Conservation (phyloP, 2,329 filamentous ascomycete genomes). For the Hypocrella siamensis region DNA sequence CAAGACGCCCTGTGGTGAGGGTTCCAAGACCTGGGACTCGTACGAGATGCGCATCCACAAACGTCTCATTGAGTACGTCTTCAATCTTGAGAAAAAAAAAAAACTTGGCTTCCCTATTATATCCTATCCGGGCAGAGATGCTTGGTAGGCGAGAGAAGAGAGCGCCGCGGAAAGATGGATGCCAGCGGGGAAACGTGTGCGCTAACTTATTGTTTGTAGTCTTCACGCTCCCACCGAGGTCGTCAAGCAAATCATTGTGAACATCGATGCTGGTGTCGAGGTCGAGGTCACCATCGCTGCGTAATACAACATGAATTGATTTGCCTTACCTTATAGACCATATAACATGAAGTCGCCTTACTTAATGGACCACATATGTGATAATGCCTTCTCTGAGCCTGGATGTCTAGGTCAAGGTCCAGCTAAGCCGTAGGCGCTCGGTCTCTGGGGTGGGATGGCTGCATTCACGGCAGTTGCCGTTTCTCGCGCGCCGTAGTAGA, state of each 20-base stretch:
- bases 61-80: slow-evolving; percentile 76
- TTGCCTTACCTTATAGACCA: too few species aligned
- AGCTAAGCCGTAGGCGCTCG: too few species aligned
- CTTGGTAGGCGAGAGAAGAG: too few species aligned
- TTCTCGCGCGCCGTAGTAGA: too few species aligned
- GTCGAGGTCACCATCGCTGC: slow-evolving; percentile 87
- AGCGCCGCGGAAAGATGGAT: neutral
- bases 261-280: slow-evolving; percentile 88
- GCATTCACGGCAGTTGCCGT: too few species aligned
- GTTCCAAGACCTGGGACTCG: slow-evolving; percentile 98
- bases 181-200: neutral
- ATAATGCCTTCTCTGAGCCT: too few species aligned
- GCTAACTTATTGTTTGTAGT: slow-evolving; percentile 23
- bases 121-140: neutral
- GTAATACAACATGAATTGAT: too few species aligned
- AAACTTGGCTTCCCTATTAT: neutral
- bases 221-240: slow-evolving; percentile 95
- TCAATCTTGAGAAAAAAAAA: neutral
- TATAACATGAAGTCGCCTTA: too few species aligned
- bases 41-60: slow-evolving; percentile 99
- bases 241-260: slow-evolving; percentile 93
- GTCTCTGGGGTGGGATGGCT: too few species aligned
- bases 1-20: slow-evolving; percentile 99
- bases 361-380: too few species aligned
- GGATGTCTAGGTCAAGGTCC: too few species aligned